Evolutionary conservation across 179 eudicot genomes (phyloP).

Genomic region (Sideroxylon spinosum): DNA sequence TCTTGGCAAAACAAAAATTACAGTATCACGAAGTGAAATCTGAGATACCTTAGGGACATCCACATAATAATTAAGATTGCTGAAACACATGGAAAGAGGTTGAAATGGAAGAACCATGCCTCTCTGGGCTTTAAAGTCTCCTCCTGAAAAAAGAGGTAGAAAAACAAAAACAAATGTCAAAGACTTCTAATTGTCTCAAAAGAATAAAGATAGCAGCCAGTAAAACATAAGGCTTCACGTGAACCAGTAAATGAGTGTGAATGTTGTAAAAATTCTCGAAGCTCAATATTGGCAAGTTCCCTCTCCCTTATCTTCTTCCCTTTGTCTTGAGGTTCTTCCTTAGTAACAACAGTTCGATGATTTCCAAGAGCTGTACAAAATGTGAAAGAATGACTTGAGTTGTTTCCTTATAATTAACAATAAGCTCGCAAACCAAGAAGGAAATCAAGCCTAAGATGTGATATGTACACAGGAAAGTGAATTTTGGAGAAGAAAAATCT

Average conservation of each 20-base stretch:
- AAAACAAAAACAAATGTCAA: neutral
- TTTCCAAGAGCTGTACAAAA: constrained; percentile 56
- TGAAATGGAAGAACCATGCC: constrained; percentile 95
- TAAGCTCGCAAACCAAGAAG: neutral
- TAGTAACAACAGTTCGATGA: constrained; percentile 52
- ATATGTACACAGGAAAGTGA: neutral
- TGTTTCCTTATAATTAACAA: neutral
- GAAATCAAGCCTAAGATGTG: neutral
- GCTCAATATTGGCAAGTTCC: constrained; percentile 36
- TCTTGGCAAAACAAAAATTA: neutral
- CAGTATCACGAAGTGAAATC: constrained; percentile 8
- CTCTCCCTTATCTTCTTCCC: constrained; percentile 27
- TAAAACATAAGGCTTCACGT: constrained; percentile 14
- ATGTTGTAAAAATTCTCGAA: constrained; percentile 56
- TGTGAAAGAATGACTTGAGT: constrained; percentile 7
- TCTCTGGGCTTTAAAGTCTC: constrained; percentile 31
- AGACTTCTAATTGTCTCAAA: neutral
- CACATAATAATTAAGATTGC: constrained; percentile 66
- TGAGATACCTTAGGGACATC: constrained; percentile 68
- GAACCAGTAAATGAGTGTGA: constrained; percentile 77
- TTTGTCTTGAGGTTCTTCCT: constrained; percentile 25
- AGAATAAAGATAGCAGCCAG: constrained; percentile 9
- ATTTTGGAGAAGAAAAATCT: neutral
- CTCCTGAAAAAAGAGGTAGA: constrained; percentile 38
- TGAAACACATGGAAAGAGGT: constrained; percentile 84